Conservation (phyloP, 2,329 filamentous ascomycete genomes). For the Cordyceps pruinosa region DNA sequence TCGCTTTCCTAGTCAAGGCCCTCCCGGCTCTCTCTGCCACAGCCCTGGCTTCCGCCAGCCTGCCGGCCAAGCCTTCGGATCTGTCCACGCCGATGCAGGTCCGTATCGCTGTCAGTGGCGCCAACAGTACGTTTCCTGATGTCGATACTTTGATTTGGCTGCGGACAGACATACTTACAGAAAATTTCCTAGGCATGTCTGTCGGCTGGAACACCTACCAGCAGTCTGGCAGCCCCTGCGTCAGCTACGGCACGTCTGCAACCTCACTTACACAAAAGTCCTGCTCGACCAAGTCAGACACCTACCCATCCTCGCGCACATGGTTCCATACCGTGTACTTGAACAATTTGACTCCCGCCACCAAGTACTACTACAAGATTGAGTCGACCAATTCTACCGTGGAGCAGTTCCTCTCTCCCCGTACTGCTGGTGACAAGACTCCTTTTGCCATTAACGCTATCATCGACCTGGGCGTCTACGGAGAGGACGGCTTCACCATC, state of each 20-base stretch:
- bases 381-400: constrained; percentile 48
- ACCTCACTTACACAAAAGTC: constrained; percentile 29
- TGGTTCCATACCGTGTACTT: constrained; percentile 44
- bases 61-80: constrained; percentile 40
- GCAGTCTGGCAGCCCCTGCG: constrained; percentile 38
- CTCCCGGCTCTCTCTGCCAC: background rate
- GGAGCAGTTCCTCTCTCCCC: constrained; percentile 37
- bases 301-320: constrained; percentile 48
- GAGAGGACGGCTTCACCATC: constrained; percentile 27
- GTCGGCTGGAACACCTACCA: constrained; percentile 53
- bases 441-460: constrained; percentile 45
- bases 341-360: constrained; percentile 40
- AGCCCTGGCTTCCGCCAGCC: constrained; percentile 22
- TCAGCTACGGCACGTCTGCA: constrained; percentile 42
- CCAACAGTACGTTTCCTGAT: constrained; percentile 33
- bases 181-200: constrained; percentile 34
- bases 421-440: constrained; percentile 43
- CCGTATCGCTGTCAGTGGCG: constrained; percentile 43
- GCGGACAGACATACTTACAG: background rate
- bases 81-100: constrained; percentile 48
- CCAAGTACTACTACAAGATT: constrained; percentile 56
- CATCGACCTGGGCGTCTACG: constrained; percentile 44
- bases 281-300: constrained; percentile 41
- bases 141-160: constrained; percentile 2
- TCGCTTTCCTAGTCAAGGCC: background rate